These are phyloP conservation scores for Lyophyllum semitale DNA, from an alignment of 768 basidiomycete species.

Conservation along the genomic window DNA sequence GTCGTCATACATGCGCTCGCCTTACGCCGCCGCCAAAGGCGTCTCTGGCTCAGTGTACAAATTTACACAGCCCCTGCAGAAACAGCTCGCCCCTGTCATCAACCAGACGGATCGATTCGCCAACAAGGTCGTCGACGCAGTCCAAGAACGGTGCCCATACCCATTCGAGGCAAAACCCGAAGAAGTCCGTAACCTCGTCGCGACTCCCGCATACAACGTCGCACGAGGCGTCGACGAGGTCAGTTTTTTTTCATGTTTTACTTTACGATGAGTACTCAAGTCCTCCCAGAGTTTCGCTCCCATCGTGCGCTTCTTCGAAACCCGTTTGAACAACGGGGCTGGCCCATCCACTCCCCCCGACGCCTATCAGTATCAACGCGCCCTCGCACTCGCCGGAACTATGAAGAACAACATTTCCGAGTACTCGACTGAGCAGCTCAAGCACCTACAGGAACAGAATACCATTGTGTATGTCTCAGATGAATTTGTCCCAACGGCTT, in stretches of 20 bases:
- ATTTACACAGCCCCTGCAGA: slow-evolving; percentile 66
- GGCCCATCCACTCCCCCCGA: slow-evolving; percentile 48
- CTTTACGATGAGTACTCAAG: slow-evolving; percentile 12
- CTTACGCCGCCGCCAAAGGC: slow-evolving; percentile 67
- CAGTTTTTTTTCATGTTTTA: slow-evolving; percentile 16
- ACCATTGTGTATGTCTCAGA: slow-evolving; percentile 54
- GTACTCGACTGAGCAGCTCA: slow-evolving; percentile 73
- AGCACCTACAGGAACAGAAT: slow-evolving; percentile 67
- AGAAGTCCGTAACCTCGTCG: slow-evolving; percentile 65
- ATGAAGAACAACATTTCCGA: slow-evolving; percentile 63
- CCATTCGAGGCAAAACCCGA: slow-evolving; percentile 76
- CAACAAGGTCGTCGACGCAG: slow-evolving; percentile 74
- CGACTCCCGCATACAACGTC: slow-evolving; percentile 59
- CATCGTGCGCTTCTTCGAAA: slow-evolving; percentile 71
- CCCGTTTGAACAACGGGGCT: slow-evolving; percentile 49
- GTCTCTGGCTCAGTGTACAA: slow-evolving; percentile 61
- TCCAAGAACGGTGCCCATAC: slow-evolving; percentile 73
- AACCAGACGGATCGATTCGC: slow-evolving; percentile 63
- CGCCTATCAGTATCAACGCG: slow-evolving; percentile 78
- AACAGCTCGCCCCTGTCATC: slow-evolving; percentile 66
- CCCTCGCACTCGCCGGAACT: slow-evolving; percentile 61
- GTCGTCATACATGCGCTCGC: slow-evolving; percentile 54
- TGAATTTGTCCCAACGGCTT: neutral
- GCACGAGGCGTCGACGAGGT: slow-evolving; percentile 78
- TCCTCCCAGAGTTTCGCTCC: slow-evolving; percentile 65